Conservation (phyloP, 306 rosid species). For the Gleditsia sinensis region DNA sequence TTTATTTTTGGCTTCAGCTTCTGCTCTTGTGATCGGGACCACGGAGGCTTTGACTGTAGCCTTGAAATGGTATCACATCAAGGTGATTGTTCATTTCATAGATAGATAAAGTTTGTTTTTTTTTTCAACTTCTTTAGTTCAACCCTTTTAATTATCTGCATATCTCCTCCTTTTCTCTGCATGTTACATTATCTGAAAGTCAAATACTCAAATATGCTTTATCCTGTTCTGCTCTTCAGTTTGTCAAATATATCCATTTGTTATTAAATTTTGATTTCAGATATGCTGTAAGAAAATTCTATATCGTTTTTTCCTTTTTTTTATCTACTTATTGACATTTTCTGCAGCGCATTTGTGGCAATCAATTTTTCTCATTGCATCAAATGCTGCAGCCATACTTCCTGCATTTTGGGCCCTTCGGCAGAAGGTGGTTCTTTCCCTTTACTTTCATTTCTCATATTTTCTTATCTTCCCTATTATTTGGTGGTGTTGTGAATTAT, state of each 20-base stretch:
- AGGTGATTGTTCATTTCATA: slow-evolving; percentile 57
- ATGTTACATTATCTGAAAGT: slow-evolving; percentile 4
- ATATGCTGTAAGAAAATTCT: neutral
- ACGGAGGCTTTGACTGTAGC: slow-evolving; percentile 98
- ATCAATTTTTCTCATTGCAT: slow-evolving; percentile 76
- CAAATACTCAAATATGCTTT: neutral
- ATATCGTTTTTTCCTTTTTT: neutral
- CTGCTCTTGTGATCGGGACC: slow-evolving; percentile 88
- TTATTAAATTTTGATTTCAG: neutral
- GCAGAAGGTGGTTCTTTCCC: slow-evolving; percentile 61
- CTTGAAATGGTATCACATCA: slow-evolving; percentile 72
- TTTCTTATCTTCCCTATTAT: neutral
- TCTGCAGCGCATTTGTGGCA: slow-evolving; percentile 75
- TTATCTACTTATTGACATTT: slow-evolving; percentile 28
- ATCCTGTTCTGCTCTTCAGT: neutral
- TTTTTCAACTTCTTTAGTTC: slow-evolving; percentile 10
- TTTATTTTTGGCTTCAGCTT: slow-evolving; percentile 58
- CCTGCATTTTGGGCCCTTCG: slow-evolving; percentile 95
- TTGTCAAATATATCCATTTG: slow-evolving; percentile 25
- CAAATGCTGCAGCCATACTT: slow-evolving; percentile 85
- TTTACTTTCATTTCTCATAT: neutral
- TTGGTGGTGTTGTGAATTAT: too few species aligned
- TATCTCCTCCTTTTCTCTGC: slow-evolving; percentile 9
- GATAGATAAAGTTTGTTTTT: slow-evolving; percentile 27
- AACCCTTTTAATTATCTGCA: slow-evolving; percentile 13